Percentiles rank a stretch among this genome's conserved stretches.
These are phyloP conservation scores for Dactylorhiza incarnata DNA, from an alignment of 106 monocot genomes.

Conservation along the genomic window DNA sequence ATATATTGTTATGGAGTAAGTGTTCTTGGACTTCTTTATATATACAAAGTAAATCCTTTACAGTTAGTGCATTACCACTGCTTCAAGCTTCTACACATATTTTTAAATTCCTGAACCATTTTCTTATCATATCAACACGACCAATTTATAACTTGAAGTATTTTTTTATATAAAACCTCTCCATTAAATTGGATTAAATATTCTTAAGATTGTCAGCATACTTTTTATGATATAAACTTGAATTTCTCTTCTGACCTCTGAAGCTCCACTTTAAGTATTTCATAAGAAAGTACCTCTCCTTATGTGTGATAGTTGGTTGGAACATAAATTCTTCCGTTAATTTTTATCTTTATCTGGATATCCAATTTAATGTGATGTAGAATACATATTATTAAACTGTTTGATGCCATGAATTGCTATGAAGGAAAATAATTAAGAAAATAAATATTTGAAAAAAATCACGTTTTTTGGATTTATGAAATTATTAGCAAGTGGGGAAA, in stretches of 20 bases:
- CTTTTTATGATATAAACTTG: not conserved
- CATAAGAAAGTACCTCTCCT: not conserved
- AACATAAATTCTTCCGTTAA: not conserved
- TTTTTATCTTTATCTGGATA: not conserved
- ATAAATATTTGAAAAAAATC: too few species aligned
- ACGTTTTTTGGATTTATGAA: too few species aligned
- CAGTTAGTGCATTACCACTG: not conserved
- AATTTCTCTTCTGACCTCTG: not conserved
- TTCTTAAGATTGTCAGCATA: not conserved
- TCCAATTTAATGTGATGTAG: not conserved
- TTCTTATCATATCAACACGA: not conserved
- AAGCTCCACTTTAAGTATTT: not conserved
- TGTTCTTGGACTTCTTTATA: conserved; percentile 1
- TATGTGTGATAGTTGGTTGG: not conserved
- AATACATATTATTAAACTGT: not conserved
- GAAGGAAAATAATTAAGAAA: too few species aligned
- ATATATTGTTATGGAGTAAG: conserved; percentile 98
- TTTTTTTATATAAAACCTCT: not conserved
- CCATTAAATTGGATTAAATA: not conserved
- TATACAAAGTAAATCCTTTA: not conserved
- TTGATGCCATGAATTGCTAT: not conserved
- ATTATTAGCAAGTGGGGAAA: too few species aligned
- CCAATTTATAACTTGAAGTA: not conserved
- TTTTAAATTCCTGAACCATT: not conserved
- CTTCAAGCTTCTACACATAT: not conserved